Conservation (phyloP, 192 early-diverging fungal genomes). For the Diversispora eburnea region DNA sequence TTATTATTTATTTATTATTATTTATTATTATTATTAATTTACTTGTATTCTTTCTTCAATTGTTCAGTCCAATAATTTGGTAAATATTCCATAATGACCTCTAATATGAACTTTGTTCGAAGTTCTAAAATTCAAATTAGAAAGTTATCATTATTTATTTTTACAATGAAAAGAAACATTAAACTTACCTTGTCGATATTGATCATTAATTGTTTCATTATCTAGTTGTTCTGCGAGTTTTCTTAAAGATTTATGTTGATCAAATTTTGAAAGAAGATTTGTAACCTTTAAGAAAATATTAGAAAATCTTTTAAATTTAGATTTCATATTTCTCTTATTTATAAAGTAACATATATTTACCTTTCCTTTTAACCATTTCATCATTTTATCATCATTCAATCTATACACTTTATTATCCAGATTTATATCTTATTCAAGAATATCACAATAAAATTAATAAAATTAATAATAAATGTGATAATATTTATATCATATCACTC, state of each 20-base stretch:
- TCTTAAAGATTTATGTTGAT: neutral
- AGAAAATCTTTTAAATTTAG: neutral
- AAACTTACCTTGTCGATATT: conserved; percentile 16
- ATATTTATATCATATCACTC: neutral
- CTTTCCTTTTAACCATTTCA: conserved; percentile 44
- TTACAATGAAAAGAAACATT: neutral
- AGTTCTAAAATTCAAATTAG: conserved; percentile 25
- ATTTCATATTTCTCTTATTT: neutral
- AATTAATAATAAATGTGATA: neutral
- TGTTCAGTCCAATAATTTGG: conserved; percentile 33
- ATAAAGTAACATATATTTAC: neutral
- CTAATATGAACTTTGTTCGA: conserved; percentile 28
- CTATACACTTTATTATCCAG: conserved; percentile 31
- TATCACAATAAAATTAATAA: neutral
- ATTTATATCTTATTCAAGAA: neutral
- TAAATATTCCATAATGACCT: conserved; percentile 33
- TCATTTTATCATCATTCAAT: conserved; percentile 36
- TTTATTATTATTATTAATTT: conserved; percentile 7
- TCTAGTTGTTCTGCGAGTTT: conserved; percentile 15
- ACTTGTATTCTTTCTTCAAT: conserved; percentile 35
- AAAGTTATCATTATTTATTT: neutral
- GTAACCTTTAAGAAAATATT: conserved; percentile 4
- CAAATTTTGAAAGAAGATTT: conserved; percentile 10
- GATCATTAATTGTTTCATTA: neutral
- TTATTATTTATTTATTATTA: neutral